Evolutionary conservation across 2,329 filamentous ascomycete genomes (phyloP), one percentile per base, ranked within the genome.

Genomic region (Epichloe amarillans): DNA sequence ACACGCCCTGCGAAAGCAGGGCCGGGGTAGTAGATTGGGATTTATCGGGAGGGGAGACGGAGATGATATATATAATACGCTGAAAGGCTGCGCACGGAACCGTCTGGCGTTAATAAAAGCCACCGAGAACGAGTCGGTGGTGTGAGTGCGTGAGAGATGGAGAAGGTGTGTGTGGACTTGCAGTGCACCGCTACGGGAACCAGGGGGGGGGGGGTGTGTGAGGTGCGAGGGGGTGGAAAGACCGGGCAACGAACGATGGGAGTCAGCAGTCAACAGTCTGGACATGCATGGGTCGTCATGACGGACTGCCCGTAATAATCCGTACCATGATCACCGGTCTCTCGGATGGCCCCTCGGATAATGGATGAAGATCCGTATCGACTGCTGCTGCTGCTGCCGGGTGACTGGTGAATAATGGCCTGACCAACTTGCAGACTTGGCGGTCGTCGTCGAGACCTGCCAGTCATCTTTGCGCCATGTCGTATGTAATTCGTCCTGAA

Each of bases 1-100:
- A 17, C 19, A 53, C 21, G 52, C 49, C 52, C 52, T 53, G 49
- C 48, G n/a, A 40, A n/a, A 45, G 52, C 52, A 43, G 49, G 52
- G 23, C 35, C 19, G 30, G 40, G 19, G 15, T 8, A 17, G 3
- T 10, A 17, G 12, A 11, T 23, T n/a, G 30, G 7, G 23, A 10
- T 12, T 10, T 23, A 33, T n/a, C 11, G 35, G 36, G 49, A 23
- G 52, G 46, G 52, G 46, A 48, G 35, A 44, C 17, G 49, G 40
- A 49, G 49, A 51, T 51, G 40, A 45, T 53, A 53, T 53, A 53
- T 53, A 52, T 15, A 17, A 12, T 43, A 49, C 30, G 30, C 30
- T 14, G 17, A 21, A 10, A 36, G 47, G 47, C 47, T 37, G 38
- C n/a, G 41, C 26, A 15, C n/a, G 38, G 47, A n/a, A 49, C 39